Base-by-base conservation (phyloP, 176 grass and related monocot genomes). In the Zoysia japonica region DNA sequence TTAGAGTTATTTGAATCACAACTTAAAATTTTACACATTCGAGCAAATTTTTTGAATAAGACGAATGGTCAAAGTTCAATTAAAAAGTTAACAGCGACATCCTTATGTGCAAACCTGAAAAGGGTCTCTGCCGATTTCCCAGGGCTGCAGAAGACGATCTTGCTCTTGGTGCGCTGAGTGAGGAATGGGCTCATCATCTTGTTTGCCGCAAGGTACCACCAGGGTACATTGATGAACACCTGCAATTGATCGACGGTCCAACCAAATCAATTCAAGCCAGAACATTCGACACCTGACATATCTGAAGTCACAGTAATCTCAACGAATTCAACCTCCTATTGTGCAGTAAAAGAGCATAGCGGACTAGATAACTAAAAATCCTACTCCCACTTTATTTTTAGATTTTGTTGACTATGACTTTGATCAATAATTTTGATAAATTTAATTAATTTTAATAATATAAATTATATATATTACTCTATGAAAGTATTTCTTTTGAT, bases 221-320 rank as follows among this genome's bases (percentile, higher is more conserved):
- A 99, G 46, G 96, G 92, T 42, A 95, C 96, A 77, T 99, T 95
- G 75, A 99, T 95, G 74, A 99, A 99, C 45, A 99, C 86, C 96
- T 95, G 47, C 51, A 82, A 11, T 68, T 19, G 15, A 57, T 78
- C 12, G 13, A 85, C 14, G 68, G 72, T 67, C 11, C 9, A 2
- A 81, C 13, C 35, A 77, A 71, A 77, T 36, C 7, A 76, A 72
- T 71, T 53, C 77, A 4, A 60, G 20, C 71, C 13, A 65, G 55
- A 39, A 71, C 40, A 64, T 82, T 4, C 47, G 48, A 3, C 37
- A 14, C 56, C 49, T 17, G 47, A 63, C 36, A 44, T 1, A 78
- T 70, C 47, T 56, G 9, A 51, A 67, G 43, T 14, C 11, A 77
- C 16, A 56, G 5, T 56, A 71, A 37, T 28, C 1, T 64, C 55